Conservation (phyloP, 345 rosid genomes). For the Eucalyptus pauciflora region DNA sequence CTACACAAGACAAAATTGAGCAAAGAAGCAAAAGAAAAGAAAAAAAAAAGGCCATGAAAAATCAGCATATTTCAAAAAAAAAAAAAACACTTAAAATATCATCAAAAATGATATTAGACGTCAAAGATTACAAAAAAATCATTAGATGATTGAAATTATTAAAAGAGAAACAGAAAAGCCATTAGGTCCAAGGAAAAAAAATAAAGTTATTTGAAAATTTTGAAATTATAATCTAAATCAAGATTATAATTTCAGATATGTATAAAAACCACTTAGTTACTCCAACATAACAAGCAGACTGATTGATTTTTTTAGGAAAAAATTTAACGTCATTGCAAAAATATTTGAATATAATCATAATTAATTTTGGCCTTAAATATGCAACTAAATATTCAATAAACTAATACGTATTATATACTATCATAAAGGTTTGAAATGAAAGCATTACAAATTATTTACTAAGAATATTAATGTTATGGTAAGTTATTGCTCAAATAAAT, state of each 20-base stretch:
- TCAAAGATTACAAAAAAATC: neutral
- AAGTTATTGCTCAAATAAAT: neutral
- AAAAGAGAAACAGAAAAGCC: neutral
- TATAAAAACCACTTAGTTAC: neutral
- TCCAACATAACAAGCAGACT: neutral
- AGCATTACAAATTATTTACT: neutral
- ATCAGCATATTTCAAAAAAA: neutral
- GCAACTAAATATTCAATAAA: neutral
- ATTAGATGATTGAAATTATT: neutral
- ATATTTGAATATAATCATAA: accelerated
- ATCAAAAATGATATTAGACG: neutral
- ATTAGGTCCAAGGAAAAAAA: neutral
- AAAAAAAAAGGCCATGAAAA: neutral
- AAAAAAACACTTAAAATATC: neutral
- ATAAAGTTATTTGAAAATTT: neutral
- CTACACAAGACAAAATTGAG: too few species aligned
- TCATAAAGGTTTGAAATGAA: neutral
- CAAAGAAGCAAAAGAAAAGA: accelerated
- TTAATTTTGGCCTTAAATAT: neutral
- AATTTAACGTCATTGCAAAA: neutral
- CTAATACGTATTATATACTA: neutral
- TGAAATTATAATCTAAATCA: neutral
- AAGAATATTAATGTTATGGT: neutral
- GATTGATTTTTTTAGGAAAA: neutral
- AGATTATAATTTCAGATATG: neutral